Evolutionary conservation across 1,284 basidiomycete genomes (phyloP), one percentile per base, ranked within the genome.

Genomic region (Ganoderma leucocontextum): DNA sequence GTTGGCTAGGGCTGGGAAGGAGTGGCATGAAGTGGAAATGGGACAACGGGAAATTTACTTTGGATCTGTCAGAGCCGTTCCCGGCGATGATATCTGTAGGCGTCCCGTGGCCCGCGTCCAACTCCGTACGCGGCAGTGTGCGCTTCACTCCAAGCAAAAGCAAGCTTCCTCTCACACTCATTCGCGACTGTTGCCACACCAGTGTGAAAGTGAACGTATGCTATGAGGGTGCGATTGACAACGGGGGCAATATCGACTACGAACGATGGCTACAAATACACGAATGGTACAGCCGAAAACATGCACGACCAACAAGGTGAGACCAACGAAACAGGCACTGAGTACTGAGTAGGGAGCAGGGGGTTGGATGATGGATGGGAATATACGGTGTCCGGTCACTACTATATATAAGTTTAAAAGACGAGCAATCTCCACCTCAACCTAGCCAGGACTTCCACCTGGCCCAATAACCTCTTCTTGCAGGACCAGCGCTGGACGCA

Each of bases 401-500:
- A 62, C n/a, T 59, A 25, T 19, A 3, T 19, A 38, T 58, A 22
- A 55, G 25, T 33, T 55, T 55, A 57, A 41, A 67, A 39, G 41
- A 57, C 64, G 38, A 53, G 44, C 25, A 33, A 29, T 57, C 49
- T 76, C 69, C 74, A 25, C 73, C 65, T n/a, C 68, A 71, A 58
- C 71, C 70, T 36, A 75, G 57, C 77, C 77, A 77, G 53, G 72
- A 72, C 60, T 65, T 75, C 42, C 73, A 60, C 64, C 72, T 73
- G 35, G 70, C 53, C 76, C 76, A 77, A 25, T 65, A 61, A 25
- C 70, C 63, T 42, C 64, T 47, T 47, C 64, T 44, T 29, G 63
- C 33, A 33, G 60, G 19, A 29, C 62, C 10, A 22, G 66, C 4
- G 25, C 29, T 36, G n/a, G 64, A 66, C 36, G 49, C 62, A 17